Evolutionary conservation across 129 eudicot species (phyloP).

Genomic region (Helianthus tuberosus): DNA sequence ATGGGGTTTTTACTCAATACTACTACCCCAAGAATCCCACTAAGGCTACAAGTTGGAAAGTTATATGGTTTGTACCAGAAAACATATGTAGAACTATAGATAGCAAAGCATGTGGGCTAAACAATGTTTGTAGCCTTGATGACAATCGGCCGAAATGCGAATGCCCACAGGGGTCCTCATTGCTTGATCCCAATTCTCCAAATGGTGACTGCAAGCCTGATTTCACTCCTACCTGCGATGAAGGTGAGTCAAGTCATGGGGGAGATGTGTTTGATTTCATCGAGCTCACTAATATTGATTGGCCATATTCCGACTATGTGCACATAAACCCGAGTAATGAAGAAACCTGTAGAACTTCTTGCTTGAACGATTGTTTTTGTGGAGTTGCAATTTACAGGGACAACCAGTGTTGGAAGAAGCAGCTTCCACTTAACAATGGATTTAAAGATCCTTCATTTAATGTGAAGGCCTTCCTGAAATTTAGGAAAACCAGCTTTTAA

Average conservation of each 20-base stretch:
- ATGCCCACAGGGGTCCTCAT: constrained; percentile 40
- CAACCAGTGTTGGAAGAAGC: constrained; percentile 45
- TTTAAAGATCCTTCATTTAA: not conserved
- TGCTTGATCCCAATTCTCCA: constrained; percentile 41
- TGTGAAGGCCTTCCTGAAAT: constrained; percentile 35
- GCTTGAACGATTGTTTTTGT: constrained; percentile 45
- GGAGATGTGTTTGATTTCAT: not conserved
- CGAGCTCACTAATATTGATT: constrained; percentile 27
- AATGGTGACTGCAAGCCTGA: constrained; percentile 43
- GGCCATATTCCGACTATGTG: constrained; percentile 31
- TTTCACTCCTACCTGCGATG: constrained; percentile 29
- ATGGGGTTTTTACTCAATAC: constrained; percentile 56
- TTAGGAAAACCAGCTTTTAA: constrained; percentile 11
- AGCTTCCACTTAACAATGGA: constrained; percentile 31
- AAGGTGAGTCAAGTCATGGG: not conserved
- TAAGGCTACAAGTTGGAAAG: constrained; percentile 30
- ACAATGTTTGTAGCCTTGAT: constrained; percentile 43
- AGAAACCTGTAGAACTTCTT: constrained; percentile 37
- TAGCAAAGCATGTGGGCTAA: constrained; percentile 54
- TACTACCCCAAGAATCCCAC: constrained; percentile 29
- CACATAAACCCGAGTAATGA: not conserved
- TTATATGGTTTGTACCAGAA: constrained; percentile 29
- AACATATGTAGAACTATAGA: constrained; percentile 35
- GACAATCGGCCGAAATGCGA: constrained; percentile 33
- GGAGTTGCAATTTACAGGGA: constrained; percentile 33